Percentiles rank a stretch among this genome's conserved stretches.
phyloP scores from a whole-genome alignment of 306 rosid species.

The Begonia masoniana region DNA sequence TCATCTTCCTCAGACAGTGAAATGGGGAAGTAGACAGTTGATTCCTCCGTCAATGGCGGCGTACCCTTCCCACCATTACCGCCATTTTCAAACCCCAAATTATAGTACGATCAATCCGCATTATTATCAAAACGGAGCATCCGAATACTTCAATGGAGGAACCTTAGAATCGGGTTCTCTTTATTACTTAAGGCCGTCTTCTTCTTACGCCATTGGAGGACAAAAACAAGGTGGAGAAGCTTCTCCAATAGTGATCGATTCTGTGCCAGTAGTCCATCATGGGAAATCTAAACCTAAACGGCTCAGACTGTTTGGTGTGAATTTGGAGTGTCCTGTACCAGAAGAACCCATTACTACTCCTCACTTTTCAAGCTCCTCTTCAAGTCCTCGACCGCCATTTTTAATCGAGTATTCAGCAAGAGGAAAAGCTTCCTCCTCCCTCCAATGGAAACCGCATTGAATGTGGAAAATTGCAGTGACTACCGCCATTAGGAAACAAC shows the following conservation, averaged over 20 bases:
- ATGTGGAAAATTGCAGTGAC: no score
- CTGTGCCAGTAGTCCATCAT: neutral
- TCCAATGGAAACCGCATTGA: neutral
- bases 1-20: constrained; percentile 3
- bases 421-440: neutral
- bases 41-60: neutral
- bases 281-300: neutral
- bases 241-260: constrained; percentile 4
- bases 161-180: neutral
- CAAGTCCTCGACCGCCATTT: neutral
- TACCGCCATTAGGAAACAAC: no score
- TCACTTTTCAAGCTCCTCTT: neutral
- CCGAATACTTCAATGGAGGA: neutral
- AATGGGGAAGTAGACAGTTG: constrained; percentile 6
- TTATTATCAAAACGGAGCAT: constrained; percentile 3
- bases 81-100: neutral
- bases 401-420: neutral
- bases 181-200: constrained; percentile 3
- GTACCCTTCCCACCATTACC: neutral
- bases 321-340: constrained; percentile 9
- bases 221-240: neutral
- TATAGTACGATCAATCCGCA: constrained; percentile 1
- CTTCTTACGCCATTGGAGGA: neutral
- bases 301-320: constrained; percentile 11
- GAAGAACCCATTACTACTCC: neutral